Conservation (phyloP, 495 filamentous ascomycete species). For the Pseudevernia furfuracea region DNA sequence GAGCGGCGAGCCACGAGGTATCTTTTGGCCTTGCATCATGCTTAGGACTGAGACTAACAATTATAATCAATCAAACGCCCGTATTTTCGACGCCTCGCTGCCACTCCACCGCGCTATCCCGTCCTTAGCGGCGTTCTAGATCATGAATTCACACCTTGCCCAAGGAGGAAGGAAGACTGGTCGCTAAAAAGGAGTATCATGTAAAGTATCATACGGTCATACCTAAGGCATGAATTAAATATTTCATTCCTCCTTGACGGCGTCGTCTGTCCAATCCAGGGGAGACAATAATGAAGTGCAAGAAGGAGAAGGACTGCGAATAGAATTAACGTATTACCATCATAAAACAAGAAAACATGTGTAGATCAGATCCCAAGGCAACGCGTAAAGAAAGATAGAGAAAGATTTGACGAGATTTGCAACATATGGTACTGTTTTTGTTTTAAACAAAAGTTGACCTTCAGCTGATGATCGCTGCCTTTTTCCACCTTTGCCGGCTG, state of each 20-base stretch:
- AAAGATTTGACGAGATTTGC: slow-evolving; percentile 3
- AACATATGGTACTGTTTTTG: too few species aligned
- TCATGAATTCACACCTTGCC: background rate
- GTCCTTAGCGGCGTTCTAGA: slow-evolving; percentile 13
- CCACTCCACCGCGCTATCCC: slow-evolving; percentile 7
- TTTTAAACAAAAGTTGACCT: background rate
- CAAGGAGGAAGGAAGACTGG: background rate
- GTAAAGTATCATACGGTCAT: too few species aligned
- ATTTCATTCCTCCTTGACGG: background rate
- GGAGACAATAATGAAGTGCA: too few species aligned
- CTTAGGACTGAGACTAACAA: background rate
- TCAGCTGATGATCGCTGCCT: slow-evolving; percentile 8
- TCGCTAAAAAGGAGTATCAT: background rate
- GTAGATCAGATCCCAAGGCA: too few species aligned
- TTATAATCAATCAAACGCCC: slow-evolving; percentile 14
- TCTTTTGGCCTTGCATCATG: slow-evolving; percentile 12
- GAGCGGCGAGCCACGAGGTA: slow-evolving; percentile 16
- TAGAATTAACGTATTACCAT: too few species aligned
- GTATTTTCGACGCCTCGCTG: background rate
- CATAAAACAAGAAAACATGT: too few species aligned
- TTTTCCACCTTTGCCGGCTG: background rate
- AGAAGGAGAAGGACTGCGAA: too few species aligned
- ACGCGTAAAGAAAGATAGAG: background rate
- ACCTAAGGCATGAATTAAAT: too few species aligned
- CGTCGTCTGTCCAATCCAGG: background rate